A percentile compares a stretch with the other conserved stretches of the same genome.
These are phyloP conservation scores for Populus tremula DNA, from an alignment of 345 rosid species.

Conservation along the genomic window DNA sequence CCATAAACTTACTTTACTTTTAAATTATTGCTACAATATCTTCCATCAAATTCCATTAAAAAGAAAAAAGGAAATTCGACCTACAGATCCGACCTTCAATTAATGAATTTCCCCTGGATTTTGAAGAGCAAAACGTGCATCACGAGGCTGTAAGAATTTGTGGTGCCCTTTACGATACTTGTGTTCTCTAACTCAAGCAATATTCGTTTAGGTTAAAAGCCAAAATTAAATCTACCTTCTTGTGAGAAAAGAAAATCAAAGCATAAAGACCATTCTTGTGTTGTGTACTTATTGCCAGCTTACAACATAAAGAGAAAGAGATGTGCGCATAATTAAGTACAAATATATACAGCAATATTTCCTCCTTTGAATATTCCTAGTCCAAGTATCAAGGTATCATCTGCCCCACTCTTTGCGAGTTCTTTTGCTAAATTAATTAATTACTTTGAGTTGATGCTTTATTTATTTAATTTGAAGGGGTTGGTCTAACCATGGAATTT, in stretches of 20 bases:
- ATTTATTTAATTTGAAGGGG: background rate
- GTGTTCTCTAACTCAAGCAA: background rate
- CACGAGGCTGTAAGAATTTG: background rate
- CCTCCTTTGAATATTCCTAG: constrained; percentile 17
- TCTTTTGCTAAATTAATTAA: no score
- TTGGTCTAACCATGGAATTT: no score
- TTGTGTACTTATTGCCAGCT: background rate
- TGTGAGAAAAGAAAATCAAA: background rate
- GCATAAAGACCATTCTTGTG: background rate
- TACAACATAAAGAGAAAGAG: background rate
- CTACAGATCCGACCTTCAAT: no score
- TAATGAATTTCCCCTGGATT: no score
- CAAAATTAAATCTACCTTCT: no score
- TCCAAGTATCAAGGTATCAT: constrained; percentile 13
- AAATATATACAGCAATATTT: background rate
- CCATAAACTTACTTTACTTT: no score
- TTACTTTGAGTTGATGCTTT: background rate
- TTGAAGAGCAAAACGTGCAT: background rate
- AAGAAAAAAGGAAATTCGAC: no score
- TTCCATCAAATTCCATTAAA: no score
- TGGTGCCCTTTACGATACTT: background rate
- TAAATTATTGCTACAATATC: no score
- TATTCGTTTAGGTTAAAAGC: background rate
- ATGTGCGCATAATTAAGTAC: background rate
- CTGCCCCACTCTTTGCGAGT: background rate